A percentile compares a stretch with the other conserved stretches of the same genome.
phyloP scores from a whole-genome alignment of 2,329 filamentous ascomycete species.

The Exophiala oligosperma region DNA sequence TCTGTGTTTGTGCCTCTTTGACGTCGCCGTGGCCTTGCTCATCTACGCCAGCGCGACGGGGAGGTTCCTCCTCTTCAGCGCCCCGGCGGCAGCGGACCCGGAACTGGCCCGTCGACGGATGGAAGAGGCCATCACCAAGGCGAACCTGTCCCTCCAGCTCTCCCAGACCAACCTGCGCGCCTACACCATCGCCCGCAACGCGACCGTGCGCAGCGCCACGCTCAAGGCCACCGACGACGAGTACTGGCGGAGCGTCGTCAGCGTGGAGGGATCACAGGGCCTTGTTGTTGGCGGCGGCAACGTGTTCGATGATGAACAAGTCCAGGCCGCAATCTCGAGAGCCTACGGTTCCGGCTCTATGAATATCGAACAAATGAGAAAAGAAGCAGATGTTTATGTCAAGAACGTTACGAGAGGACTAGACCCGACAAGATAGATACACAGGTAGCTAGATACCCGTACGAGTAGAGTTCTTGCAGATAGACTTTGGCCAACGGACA shows the following conservation, averaged over 20 bases:
- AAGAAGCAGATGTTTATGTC: slow-evolving; percentile 46
- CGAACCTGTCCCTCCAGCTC: slow-evolving; percentile 57
- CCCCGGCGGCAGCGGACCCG: slow-evolving; percentile 63
- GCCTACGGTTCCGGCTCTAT: slow-evolving; percentile 60
- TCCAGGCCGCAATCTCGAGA: slow-evolving; percentile 64
- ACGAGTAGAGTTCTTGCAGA: too few relatives aligned
- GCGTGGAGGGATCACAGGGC: slow-evolving; percentile 65
- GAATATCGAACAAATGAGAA: slow-evolving; percentile 43
- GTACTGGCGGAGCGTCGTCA: slow-evolving; percentile 69
- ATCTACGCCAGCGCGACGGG: slow-evolving; percentile 79
- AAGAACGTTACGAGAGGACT: slow-evolving; percentile 42
- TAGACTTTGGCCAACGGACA: too few relatives aligned
- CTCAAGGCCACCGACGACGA: slow-evolving; percentile 65
- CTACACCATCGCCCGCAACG: slow-evolving; percentile 76
- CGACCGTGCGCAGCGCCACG: slow-evolving; percentile 69
- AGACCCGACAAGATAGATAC: slow-evolving; percentile 26
- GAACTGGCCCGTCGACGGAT: slow-evolving; percentile 41
- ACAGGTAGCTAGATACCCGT: background rate
- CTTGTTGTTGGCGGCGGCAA: slow-evolving; percentile 56
- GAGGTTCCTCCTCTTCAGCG: slow-evolving; percentile 67
- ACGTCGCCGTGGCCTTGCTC: slow-evolving; percentile 62
- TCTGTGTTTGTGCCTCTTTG: slow-evolving; percentile 63
- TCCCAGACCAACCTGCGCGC: slow-evolving; percentile 69
- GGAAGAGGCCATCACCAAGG: slow-evolving; percentile 39
- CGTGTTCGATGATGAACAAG: slow-evolving; percentile 70